Base-by-base conservation (phyloP, 176 grass and related monocot species). In the Miscanthus lutarioriparius region DNA sequence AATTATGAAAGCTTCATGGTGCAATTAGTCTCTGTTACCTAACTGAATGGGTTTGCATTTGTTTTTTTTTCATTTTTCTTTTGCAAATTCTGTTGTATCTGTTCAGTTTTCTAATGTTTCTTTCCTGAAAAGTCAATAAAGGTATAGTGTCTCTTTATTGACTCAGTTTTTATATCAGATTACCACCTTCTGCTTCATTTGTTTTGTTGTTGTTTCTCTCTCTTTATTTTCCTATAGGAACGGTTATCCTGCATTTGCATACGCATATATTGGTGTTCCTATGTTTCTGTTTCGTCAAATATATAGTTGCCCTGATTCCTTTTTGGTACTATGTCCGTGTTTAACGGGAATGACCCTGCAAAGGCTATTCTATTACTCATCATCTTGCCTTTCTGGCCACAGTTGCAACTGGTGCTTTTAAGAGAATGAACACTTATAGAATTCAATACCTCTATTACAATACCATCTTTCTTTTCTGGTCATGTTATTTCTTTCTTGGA, bases 1-100 rank as follows among this genome's bases (percentile, higher is more conserved):
- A 40, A 72, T 66, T 13, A 78, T 38, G 54, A 83, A 83, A 13
- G 39, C 56, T 84, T 73, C 17, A 20, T 65, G 5, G 35, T 28
- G 25, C 25, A 72, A 59, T 73, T 35, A 22, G 4, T 63, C 7
- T 17, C 9, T 64, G 4, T 81, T 81, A 15, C 45, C 64, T 85
- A 64, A 77, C 62, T 70, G 2, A 41, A 39, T 75, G 10, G n/a
- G 19, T 26, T 53, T 79, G 13, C 30, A 30, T 44, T 22, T 64
- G 6, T 0, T 6, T 8, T 3, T 6, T 70, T 15, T 14, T 10
- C 20, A 15, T 67, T 68, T 37, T 10, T 1, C 30, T 48, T 30
- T 27, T 9, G 41, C 41, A 47, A 26, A 44, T 25, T 27, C 6
- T 25, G 4, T 73, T 72, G 36, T 13, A 13, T 14, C 8, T 70